These are phyloP conservation scores for Gossypium armourianum DNA, from an alignment of 441 rosid genomes.

Conservation along the genomic window DNA sequence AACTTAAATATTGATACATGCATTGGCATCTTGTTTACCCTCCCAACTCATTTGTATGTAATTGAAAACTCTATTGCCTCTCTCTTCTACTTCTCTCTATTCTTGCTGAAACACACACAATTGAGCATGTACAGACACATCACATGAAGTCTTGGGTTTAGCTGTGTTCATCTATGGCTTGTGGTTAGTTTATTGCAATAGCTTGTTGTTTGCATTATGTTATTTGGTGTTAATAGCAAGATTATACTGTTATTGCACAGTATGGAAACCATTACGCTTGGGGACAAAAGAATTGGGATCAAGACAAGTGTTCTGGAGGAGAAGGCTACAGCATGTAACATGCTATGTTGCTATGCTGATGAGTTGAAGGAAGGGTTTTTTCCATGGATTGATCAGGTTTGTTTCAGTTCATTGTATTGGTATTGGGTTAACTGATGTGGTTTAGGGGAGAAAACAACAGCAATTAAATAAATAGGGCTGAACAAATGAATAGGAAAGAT, in stretches of 20 bases:
- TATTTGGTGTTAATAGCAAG: constrained; percentile 18
- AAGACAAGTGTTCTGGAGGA: constrained; percentile 95
- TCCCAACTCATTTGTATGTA: neutral
- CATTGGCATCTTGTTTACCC: neutral
- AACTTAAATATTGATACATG: neutral
- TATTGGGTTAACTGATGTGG: neutral
- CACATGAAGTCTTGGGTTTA: neutral
- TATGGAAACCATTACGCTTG: constrained; percentile 98
- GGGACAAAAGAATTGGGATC: constrained; percentile 96
- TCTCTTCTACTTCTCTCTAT: neutral
- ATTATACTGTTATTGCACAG: constrained; percentile 33
- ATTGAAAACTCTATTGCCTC: neutral
- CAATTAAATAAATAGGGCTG: neutral
- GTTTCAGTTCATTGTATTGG: constrained; percentile 15
- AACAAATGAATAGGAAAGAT: neutral
- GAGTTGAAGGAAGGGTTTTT: constrained; percentile 97
- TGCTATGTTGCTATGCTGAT: constrained; percentile 97
- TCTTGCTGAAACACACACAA: neutral
- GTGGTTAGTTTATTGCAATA: constrained; percentile 1
- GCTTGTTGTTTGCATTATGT: constrained; percentile 9
- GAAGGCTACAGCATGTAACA: constrained; percentile 96
- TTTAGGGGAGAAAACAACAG: neutral
- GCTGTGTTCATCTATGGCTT: neutral
- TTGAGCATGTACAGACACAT: neutral
- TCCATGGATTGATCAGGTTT: constrained; percentile 97